These are phyloP conservation scores for Kandelia obovata DNA, from an alignment of 345 rosid species.

Conservation along the genomic window DNA sequence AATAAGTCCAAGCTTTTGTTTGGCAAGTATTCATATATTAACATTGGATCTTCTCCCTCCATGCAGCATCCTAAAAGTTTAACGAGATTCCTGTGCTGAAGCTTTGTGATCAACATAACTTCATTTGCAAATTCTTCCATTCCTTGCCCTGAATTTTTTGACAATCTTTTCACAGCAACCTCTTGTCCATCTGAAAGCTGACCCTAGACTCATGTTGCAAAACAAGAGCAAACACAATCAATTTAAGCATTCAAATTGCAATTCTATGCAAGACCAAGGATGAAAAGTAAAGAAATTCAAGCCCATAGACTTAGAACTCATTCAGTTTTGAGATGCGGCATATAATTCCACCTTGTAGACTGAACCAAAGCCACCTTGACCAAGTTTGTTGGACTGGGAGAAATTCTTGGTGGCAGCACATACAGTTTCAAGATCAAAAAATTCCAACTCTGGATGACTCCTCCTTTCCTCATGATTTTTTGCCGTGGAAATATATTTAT, in stretches of 20 bases:
- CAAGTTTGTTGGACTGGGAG: too few relatives aligned
- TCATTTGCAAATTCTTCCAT: slow-evolving; percentile 63
- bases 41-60: slow-evolving; percentile 57
- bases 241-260: background rate
- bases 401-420: too few relatives aligned
- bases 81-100: slow-evolving; percentile 72
- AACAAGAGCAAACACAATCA: background rate
- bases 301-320: background rate
- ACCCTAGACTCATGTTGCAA: background rate
- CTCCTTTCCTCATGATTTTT: too few relatives aligned
- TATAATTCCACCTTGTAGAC: background rate
- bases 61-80: slow-evolving; percentile 63
- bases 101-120: slow-evolving; percentile 55
- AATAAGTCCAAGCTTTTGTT: slow-evolving; percentile 70
- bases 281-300: background rate
- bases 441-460: too few relatives aligned
- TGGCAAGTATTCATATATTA: slow-evolving; percentile 72
- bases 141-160: slow-evolving; percentile 61
- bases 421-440: too few relatives aligned
- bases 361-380: too few relatives aligned
- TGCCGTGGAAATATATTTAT: too few relatives aligned
- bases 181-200: slow-evolving; percentile 39
- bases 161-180: slow-evolving; percentile 70
- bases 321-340: background rate
- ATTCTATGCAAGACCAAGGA: background rate